phyloP scores from a whole-genome alignment of 1,284 basidiomycete species.

The Coniophora puteana region DNA sequence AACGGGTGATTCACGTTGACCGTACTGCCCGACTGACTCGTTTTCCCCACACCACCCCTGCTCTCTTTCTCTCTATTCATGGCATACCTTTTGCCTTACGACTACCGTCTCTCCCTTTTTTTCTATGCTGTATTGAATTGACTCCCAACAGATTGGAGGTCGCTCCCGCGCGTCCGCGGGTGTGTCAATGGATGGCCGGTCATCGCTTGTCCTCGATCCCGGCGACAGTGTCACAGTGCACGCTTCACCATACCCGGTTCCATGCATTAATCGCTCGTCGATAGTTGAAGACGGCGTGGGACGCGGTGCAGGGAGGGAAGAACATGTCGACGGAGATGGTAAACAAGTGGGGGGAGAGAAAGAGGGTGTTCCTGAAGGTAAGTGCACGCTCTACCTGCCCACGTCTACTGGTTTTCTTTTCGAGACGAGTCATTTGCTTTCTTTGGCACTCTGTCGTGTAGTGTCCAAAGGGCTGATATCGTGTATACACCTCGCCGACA shows the following conservation, averaged over 20 bases:
- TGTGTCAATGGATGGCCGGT: slow-evolving; percentile 90
- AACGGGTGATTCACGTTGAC: slow-evolving; percentile 78
- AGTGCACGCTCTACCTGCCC: neutral
- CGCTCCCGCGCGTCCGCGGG: slow-evolving; percentile 84
- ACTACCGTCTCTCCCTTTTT: too few species aligned
- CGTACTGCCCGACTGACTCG: slow-evolving; percentile 25
- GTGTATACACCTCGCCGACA: too few species aligned
- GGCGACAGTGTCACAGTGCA: slow-evolving; percentile 85
- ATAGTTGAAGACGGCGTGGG: slow-evolving; percentile 48
- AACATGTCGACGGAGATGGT: too few species aligned
- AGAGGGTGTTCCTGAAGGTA: slow-evolving; percentile 26
- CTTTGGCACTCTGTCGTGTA: too few species aligned
- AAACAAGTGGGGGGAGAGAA: too few species aligned
- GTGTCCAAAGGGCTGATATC: too few species aligned
- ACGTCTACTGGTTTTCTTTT: too few species aligned
- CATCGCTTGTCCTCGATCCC: slow-evolving; percentile 75
- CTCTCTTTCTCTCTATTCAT: too few species aligned
- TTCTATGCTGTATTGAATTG: too few species aligned
- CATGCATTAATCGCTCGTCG: slow-evolving; percentile 85
- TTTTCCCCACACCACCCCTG: neutral
- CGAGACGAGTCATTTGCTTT: too few species aligned
- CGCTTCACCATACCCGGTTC: slow-evolving; percentile 87
- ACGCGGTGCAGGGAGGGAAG: slow-evolving; percentile 15
- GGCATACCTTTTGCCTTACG: too few species aligned
- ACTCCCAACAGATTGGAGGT: slow-evolving; percentile 66